Evolutionary conservation across 2,329 filamentous ascomycete species (phyloP), one percentile per base, ranked within the genome.

Genomic region (Fonsecaea nubica): DNA sequence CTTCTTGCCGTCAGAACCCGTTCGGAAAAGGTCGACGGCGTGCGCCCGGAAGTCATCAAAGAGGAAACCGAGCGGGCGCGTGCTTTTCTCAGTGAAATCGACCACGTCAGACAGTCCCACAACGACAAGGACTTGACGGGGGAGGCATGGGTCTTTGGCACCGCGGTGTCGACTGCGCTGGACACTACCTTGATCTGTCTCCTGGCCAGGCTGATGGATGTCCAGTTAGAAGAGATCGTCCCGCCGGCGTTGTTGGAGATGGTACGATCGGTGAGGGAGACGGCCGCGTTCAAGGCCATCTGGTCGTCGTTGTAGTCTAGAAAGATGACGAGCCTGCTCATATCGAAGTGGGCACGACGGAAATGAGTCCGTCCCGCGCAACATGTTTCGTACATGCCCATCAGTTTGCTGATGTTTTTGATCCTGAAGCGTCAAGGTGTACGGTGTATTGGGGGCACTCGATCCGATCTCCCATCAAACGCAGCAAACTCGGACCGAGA

Each of bases 151-250:
- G 32, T 61, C 18, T 61, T 61, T 15, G 58, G 58, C 7, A 61
- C 58, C 13, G 12, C 32, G 10, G 58, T 32, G 2, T 45, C 58
- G n/a, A 61, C 58, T 9, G 58, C 58, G 33, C 33, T 61, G 42
- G 58, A 61, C 45, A 61, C 58, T 6, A 61, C 58, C 9, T 53
- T 61, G 58, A 13, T 61, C 5, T 53, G 45, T 53, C 40, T 61
- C 18, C 10, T 62, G 18, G 36, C 25, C 21, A 56, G 59, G 45
- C 12, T 62, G 35, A 40, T 62, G 36, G 59, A 62, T 10, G 36
- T 55, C 35, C n/a, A 62, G 8, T 38, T 62, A 50, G 52, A 54
- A 15, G 59, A 62, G 35, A n/a, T 62, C 13, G 32, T 62, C 21
- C 59, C 59, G 2, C 12, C 21, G 18, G n/a, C 35, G 30, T 30